phyloP scores from a whole-genome alignment of 176 grass and related monocot species.

The Oryza longistaminata region DNA sequence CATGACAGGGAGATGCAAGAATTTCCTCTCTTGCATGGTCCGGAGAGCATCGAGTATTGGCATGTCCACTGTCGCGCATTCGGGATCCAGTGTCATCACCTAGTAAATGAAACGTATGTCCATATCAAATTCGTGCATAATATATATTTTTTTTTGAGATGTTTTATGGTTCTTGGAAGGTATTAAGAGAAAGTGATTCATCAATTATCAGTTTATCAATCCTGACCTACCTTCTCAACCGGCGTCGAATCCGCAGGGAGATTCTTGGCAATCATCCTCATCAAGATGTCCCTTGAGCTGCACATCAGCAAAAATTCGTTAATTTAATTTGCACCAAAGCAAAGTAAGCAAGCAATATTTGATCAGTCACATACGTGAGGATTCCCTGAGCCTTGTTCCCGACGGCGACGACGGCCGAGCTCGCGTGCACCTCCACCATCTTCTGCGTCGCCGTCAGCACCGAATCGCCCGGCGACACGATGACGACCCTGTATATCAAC shows the following conservation, averaged over 20 bases:
- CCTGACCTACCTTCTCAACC: constrained; percentile 48
- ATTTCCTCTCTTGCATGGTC: constrained; percentile 77
- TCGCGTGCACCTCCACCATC: constrained; percentile 67
- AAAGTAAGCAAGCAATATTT: neutral
- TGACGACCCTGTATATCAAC: constrained; percentile 45
- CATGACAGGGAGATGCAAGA: constrained; percentile 76
- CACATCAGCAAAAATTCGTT: neutral
- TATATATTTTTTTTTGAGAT: too few relatives aligned
- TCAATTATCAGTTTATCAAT: too few relatives aligned
- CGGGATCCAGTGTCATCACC: constrained; percentile 80
- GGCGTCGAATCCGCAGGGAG: constrained; percentile 50
- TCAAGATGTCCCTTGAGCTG: constrained; percentile 86
- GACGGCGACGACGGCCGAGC: constrained; percentile 55
- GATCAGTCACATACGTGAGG: constrained; percentile 48
- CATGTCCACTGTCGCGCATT: constrained; percentile 66
- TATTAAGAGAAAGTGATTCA: too few relatives aligned
- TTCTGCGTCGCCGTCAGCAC: constrained; percentile 65
- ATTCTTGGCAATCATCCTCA: constrained; percentile 66
- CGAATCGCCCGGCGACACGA: constrained; percentile 55
- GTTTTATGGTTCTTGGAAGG: too few relatives aligned
- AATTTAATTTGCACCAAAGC: too few relatives aligned
- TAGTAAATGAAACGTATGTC: neutral
- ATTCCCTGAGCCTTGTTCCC: constrained; percentile 70
- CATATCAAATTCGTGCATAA: neutral
- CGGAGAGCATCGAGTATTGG: constrained; percentile 76